A percentile compares a stretch with the other conserved stretches of the same genome.
Evolutionary conservation across 257 asterid genomes (phyloP).

Genomic region (Gentiana macrophylla): DNA sequence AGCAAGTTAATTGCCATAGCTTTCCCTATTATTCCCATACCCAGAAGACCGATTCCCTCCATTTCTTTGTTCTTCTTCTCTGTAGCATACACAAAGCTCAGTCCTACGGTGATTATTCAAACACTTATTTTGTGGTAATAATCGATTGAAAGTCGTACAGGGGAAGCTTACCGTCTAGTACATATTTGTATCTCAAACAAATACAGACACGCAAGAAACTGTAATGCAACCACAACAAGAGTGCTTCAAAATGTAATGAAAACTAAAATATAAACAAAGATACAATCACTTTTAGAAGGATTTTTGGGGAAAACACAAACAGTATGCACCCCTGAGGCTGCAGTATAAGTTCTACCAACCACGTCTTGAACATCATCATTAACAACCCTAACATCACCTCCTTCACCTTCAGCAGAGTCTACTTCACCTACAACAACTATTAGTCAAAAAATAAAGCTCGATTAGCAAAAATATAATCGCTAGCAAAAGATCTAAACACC

Average conservation of each 20-base stretch:
- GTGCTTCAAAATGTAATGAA: background rate
- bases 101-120: too few species aligned
- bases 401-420: slow-evolving; percentile 57
- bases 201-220: too few species aligned
- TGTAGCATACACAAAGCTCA: too few species aligned
- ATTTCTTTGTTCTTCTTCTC: too few species aligned
- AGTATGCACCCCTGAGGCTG: slow-evolving; percentile 85
- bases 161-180: too few species aligned
- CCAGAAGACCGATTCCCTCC: too few species aligned
- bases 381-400: slow-evolving; percentile 68
- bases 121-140: too few species aligned
- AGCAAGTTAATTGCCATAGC: too few species aligned
- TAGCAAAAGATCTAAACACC: too few species aligned
- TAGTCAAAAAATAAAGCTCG: slow-evolving; percentile 7
- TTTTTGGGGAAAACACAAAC: slow-evolving; percentile 84
- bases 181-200: background rate
- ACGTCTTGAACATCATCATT: slow-evolving; percentile 84
- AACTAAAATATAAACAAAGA: background rate
- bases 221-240: background rate
- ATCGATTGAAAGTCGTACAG: too few species aligned
- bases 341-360: slow-evolving; percentile 39
- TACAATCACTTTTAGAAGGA: slow-evolving; percentile 60
- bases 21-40: too few species aligned
- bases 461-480: background rate
- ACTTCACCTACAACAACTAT: slow-evolving; percentile 67